Conservation (phyloP, 768 basidiomycete species). For the Serendipita vermifera region DNA sequence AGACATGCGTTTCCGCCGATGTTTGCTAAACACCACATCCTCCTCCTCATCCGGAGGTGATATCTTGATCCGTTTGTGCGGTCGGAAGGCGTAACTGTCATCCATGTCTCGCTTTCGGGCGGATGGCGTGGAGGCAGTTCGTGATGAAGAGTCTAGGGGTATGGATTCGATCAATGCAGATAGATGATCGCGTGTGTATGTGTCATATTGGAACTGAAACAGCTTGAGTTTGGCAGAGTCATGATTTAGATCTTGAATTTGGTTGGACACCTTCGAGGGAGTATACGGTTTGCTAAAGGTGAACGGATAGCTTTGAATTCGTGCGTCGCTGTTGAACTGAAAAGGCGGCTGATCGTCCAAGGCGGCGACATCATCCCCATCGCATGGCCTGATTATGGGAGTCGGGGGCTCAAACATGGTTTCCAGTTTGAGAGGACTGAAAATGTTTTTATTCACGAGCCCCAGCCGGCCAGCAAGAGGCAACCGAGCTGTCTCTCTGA, state of each 20-base stretch:
- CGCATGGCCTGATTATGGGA: slow-evolving; percentile 15
- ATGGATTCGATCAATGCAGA: slow-evolving; percentile 92
- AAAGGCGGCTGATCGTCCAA: slow-evolving; percentile 11
- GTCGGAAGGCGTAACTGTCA: not conserved
- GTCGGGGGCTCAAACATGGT: slow-evolving; percentile 91
- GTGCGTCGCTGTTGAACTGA: slow-evolving; percentile 22
- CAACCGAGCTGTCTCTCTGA: no score
- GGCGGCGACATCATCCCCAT: slow-evolving; percentile 1
- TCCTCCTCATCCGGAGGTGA: slow-evolving; percentile 47
- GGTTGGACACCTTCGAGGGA: slow-evolving; percentile 18
- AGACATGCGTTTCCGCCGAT: slow-evolving; percentile 34
- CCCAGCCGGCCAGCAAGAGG: slow-evolving; percentile 56
- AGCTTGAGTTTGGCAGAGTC: slow-evolving; percentile 58
- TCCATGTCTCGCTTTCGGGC: slow-evolving; percentile 22
- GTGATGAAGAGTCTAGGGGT: slow-evolving; percentile 31
- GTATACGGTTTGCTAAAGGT: slow-evolving; percentile 55
- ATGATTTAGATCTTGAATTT: not conserved
- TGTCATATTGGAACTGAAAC: slow-evolving; percentile 93
- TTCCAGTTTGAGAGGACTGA: slow-evolving; percentile 77
- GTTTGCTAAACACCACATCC: no score
- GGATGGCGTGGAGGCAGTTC: slow-evolving; percentile 34
- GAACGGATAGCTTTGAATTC: slow-evolving; percentile 47
- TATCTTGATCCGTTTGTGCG: slow-evolving; percentile 57
- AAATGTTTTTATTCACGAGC: slow-evolving; percentile 47
- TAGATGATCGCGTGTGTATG: slow-evolving; percentile 87